These are phyloP conservation scores for Linnemannia exigua DNA, from an alignment of 192 early-diverging fungal species.

Conservation along the genomic window DNA sequence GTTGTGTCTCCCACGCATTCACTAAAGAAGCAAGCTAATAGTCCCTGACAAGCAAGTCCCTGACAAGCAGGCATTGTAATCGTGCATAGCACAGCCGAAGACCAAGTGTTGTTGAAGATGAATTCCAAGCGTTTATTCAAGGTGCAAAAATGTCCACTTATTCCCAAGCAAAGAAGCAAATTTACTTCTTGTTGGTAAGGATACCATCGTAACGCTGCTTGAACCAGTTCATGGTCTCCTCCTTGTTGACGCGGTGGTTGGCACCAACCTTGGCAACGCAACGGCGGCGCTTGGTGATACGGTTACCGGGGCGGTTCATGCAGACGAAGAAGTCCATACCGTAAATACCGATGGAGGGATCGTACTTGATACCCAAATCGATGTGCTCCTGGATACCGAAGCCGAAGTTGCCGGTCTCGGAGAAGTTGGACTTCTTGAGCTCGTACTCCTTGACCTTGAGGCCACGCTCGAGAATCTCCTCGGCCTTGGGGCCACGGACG, in stretches of 20 bases:
- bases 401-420: constrained; percentile 98
- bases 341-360: constrained; percentile 90
- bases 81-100: no score
- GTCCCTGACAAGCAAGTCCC: not conserved
- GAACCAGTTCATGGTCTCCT: constrained; percentile 97
- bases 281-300: constrained; percentile 95
- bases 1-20: not conserved
- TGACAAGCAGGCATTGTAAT: not conserved
- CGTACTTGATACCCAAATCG: constrained; percentile 99
- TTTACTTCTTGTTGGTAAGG: constrained; percentile 43
- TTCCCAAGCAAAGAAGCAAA: constrained; percentile 9
- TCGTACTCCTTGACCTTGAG: constrained; percentile 99
- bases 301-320: constrained; percentile 98
- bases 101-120: constrained; percentile 6
- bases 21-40: no score
- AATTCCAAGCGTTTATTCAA: constrained; percentile 48
- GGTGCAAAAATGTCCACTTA: constrained; percentile 48
- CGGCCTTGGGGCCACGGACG: constrained; percentile 88
- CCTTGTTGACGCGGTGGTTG: constrained; percentile 92
- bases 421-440: constrained; percentile 96
- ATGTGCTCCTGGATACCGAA: constrained; percentile 99
- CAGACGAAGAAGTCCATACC: constrained; percentile 99
- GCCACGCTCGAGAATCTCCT: constrained; percentile 99
- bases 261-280: constrained; percentile 85
- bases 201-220: constrained; percentile 81